Evolutionary conservation across 2,329 filamentous ascomycete genomes (phyloP), one percentile per base, ranked within the genome.

Genomic region (Cordyceps cicadae): DNA sequence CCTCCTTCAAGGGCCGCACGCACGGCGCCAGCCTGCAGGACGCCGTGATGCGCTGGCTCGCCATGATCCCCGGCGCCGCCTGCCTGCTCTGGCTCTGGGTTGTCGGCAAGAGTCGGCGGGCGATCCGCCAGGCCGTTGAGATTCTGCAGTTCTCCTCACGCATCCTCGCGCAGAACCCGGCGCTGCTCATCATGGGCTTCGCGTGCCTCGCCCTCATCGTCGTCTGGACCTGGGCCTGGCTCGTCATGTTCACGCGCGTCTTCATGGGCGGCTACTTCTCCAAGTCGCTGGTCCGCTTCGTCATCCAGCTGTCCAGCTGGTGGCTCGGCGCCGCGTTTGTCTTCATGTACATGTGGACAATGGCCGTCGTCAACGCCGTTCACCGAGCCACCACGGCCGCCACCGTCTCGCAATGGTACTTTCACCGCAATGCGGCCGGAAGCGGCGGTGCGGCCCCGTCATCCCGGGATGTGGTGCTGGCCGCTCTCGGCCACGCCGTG

Each of bases 351-450:
- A 86, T 97, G 66, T 99, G 94, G 94, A 94, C 92, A 0, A 79
- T 97, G 48, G 89, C 89, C 2, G 85, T 97, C 61, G 86, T 96
- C 70, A 88, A 91, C 61, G 92, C 91, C 19, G 83, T 97, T 24
- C 93, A 99, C 72, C 87, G 94, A 62, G 87, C 90, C 24, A 94
- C 92, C 17, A 96, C 93, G 15, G 93, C 92, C 26, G 94, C 94
- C 12, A 96, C 93, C 0, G 93, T 97, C 26, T 96, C 91, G 46
- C 94, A 99, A 74, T 99, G 94, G 94, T 99, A 99, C 75, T 99
- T 97, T 74, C 93, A 97, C 74, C 90, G 94, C 64, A 89, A 95
- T 67, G 86, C 87, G 11, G 34, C 34, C 2, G 34, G 8, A 3
- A 11, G 34, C 34, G 9, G 12, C 5, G 83, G 87, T 12, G 91